Evolutionary conservation across 176 grass and related monocot species (phyloP).

Genomic region (Avena eriantha): DNA sequence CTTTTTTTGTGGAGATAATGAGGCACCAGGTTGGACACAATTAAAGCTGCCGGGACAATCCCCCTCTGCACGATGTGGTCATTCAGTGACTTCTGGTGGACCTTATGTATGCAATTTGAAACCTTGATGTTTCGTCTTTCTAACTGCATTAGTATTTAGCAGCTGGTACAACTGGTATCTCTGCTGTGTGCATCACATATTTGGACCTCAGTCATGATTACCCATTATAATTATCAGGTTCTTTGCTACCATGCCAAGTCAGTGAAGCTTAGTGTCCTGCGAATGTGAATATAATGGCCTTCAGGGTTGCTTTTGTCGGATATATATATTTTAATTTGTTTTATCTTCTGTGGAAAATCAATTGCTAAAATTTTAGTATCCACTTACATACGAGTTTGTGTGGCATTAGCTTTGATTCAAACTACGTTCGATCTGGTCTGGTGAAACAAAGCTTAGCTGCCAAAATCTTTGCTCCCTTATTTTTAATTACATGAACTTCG

Average conservation of each 20-base stretch:
- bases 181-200: background rate
- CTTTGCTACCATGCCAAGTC: slow-evolving; percentile 9
- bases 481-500: slow-evolving; percentile 24
- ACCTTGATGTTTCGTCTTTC: background rate
- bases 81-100: slow-evolving; percentile 93
- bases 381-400: background rate
- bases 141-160: slow-evolving; percentile 24
- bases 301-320: background rate
- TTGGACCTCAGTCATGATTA: background rate
- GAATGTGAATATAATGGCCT: background rate
- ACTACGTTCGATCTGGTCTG: slow-evolving; percentile 21
- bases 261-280: background rate
- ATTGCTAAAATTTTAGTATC: slow-evolving; percentile 16
- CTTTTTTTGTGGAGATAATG: slow-evolving; percentile 71
- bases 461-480: slow-evolving; percentile 16
- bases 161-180: background rate
- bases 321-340: background rate
- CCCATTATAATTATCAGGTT: slow-evolving; percentile 3
- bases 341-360: slow-evolving; percentile 14
- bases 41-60: slow-evolving; percentile 90
- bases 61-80: slow-evolving; percentile 84
- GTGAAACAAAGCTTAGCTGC: slow-evolving; percentile 11
- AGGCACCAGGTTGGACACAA: slow-evolving; percentile 90
- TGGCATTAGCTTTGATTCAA: slow-evolving; percentile 17
- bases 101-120: slow-evolving; percentile 80